A percentile compares a stretch with the other conserved stretches of the same genome.
Evolutionary conservation across 2,329 filamentous ascomycete species (phyloP).

Genomic region (Talaromyces sp.): DNA sequence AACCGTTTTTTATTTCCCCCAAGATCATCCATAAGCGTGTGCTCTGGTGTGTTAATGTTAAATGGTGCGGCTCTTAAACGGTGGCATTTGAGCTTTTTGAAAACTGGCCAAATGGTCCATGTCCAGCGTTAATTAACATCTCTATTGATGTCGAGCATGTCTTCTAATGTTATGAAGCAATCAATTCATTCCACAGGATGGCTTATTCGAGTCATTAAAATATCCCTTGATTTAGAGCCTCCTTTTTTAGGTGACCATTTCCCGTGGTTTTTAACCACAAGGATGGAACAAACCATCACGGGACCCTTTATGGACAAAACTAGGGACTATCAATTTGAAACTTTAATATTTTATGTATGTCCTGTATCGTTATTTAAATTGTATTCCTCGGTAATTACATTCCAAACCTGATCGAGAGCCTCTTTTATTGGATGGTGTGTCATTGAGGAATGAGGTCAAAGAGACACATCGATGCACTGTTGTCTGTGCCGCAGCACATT

Average conservation of each 20-base stretch:
- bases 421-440: background rate
- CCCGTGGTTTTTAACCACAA: background rate
- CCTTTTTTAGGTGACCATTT: background rate
- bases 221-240: background rate
- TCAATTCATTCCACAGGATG: background rate
- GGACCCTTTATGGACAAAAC: background rate
- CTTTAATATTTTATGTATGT: background rate
- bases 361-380: background rate
- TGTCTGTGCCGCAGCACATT: background rate
- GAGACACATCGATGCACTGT: background rate
- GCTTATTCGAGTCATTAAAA: background rate
- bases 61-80: background rate
- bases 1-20: background rate
- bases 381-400: background rate
- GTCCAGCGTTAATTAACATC: background rate
- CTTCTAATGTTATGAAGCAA: background rate
- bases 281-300: background rate
- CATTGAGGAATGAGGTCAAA: background rate
- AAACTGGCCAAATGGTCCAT: background rate
- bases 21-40: background rate
- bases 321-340: background rate
- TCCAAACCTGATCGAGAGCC: background rate
- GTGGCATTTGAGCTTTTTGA: background rate
- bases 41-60: background rate
- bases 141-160: background rate